Evolutionary conservation across 2,329 filamentous ascomycete genomes (phyloP).

Genomic region (Fusarium incarnatum): DNA sequence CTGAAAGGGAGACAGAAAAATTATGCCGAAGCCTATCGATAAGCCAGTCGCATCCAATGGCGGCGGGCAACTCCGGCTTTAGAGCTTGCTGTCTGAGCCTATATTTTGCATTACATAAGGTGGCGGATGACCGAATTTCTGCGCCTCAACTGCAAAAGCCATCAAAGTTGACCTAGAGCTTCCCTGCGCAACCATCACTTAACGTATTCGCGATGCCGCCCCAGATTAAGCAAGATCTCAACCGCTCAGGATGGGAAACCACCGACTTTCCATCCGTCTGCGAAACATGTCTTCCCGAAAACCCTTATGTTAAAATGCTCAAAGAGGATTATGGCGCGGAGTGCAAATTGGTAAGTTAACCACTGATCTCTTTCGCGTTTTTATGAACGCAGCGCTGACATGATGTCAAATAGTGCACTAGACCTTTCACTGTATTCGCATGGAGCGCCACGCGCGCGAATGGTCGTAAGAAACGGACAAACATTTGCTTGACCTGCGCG

Average conservation of each 20-base stretch:
- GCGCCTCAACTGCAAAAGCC: slow-evolving; percentile 44
- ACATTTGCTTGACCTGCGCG: slow-evolving; percentile 95
- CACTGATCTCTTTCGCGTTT: not conserved
- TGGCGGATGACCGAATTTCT: slow-evolving; percentile 45
- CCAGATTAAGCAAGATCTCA: slow-evolving; percentile 95
- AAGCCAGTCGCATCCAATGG: slow-evolving; percentile 32
- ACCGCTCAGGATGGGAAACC: slow-evolving; percentile 95
- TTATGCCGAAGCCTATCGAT: slow-evolving; percentile 43
- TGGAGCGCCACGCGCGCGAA: slow-evolving; percentile 93
- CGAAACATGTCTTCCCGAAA: slow-evolving; percentile 94
- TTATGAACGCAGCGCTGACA: slow-evolving; percentile 2
- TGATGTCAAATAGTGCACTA: slow-evolving; percentile 71
- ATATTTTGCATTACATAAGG: slow-evolving; percentile 42
- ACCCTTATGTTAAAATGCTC: slow-evolving; percentile 98
- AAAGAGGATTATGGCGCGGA: slow-evolving; percentile 95
- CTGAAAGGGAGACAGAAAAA: not conserved
- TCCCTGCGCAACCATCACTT: slow-evolving; percentile 38
- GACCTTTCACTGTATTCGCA: slow-evolving; percentile 94
- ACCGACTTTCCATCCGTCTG: slow-evolving; percentile 90
- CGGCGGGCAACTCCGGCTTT: slow-evolving; percentile 35
- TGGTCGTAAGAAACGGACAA: slow-evolving; percentile 90
- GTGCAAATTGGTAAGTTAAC: slow-evolving; percentile 71
- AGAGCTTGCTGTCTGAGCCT: slow-evolving; percentile 14
- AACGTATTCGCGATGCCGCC: slow-evolving; percentile 72
- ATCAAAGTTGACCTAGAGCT: slow-evolving; percentile 31